Base-by-base conservation (phyloP, 352 stramenopile species). In the Phytophthora pluvialis region DNA sequence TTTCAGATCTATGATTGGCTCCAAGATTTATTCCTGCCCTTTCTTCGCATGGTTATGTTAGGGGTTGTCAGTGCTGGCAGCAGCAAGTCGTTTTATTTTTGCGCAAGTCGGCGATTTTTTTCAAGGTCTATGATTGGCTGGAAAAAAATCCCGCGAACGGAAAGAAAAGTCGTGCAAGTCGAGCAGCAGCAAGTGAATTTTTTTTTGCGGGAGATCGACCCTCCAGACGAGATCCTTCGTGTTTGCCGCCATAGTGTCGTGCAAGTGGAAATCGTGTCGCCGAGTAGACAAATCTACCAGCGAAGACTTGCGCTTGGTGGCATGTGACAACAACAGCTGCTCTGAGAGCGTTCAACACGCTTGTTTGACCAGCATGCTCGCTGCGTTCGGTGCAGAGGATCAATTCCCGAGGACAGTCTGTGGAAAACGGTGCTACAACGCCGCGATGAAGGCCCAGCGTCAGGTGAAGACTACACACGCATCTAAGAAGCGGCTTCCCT, bases 341-440 rank as follows among this genome's bases (percentile, higher is more conserved):
- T 15, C 36, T n/a, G 7, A 42, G 3, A 42, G 36, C 13, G 33
- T 45, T 44, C 18, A 44, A 4, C 32, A 33, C 16, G 39, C 50
- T 40, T 59, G 50, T 31, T 48, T 32, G 8, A 42, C 10, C 15
- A 59, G 50, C 28, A 59, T 59, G 28, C 50, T 60, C n/a, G 51
- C 15, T 33, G 39, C 10, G 8, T 60, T 50, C 16, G 51, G 28
- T 33, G 39, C n/a, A 8, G 16, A 16, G 6, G 11, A 33, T 35
- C 1, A 32, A 3, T 49, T 48, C 16, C 6, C 47, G 12, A 28
- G 28, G 15, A 21, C 7, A 29, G 26, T 33, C 9, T 60, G 38
- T n/a, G 39, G 40, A 8, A 60, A 50, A 13, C 39, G 36, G 25
- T 58, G 50, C 36, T 58, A 48, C 15, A 58, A 58, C 13, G 38